Conservation (phyloP, 202 grass and related monocot genomes). For the Dendrocalamus latiflorus region DNA sequence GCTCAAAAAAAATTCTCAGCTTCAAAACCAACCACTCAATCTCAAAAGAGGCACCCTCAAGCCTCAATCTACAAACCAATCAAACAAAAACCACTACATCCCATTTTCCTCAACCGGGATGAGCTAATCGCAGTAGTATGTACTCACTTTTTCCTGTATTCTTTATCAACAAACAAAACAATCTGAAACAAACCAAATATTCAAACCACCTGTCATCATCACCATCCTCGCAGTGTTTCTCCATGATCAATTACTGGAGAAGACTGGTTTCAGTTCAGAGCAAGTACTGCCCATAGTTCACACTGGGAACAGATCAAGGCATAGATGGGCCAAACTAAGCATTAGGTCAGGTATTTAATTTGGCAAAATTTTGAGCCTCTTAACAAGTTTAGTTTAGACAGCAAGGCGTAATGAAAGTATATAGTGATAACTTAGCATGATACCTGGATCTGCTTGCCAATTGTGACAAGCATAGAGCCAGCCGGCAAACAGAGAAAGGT, state of each 20-base stretch:
- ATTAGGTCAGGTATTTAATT: not conserved
- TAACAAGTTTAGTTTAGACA: not conserved
- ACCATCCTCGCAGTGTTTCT: conserved; percentile 1
- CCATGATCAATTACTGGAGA: not conserved
- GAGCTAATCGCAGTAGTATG: not conserved
- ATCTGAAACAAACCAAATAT: conserved; percentile 6
- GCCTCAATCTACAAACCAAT: not conserved
- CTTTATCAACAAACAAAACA: not conserved
- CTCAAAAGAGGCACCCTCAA: not conserved
- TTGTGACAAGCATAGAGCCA: too few species aligned
- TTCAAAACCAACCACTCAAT: not conserved
- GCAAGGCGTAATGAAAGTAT: not conserved
- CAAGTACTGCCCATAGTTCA: not conserved
- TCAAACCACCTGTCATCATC: not conserved
- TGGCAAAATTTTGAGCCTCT: not conserved
- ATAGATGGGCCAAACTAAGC: not conserved
- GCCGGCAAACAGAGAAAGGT: conserved; percentile 44
- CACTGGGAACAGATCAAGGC: not conserved
- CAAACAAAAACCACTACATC: not conserved
- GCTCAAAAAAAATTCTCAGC: not conserved
- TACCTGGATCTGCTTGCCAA: too few species aligned
- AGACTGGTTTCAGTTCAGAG: not conserved
- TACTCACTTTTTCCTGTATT: not conserved
- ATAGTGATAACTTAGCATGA: not conserved
- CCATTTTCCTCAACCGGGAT: not conserved